Conservation (phyloP, 768 basidiomycete species). For the Dioszegia hungarica region DNA sequence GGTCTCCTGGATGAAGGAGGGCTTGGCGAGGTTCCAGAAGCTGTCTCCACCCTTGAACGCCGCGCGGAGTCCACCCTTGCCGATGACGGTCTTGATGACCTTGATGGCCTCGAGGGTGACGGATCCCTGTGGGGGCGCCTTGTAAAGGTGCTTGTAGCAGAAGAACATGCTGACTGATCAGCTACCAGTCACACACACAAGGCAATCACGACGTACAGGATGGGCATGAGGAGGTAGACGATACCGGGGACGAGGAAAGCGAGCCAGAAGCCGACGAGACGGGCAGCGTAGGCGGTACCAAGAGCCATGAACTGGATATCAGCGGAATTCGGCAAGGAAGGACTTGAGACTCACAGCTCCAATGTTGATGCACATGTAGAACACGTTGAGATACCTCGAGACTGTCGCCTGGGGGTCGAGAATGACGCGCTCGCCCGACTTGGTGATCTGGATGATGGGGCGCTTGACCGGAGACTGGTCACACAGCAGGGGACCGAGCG, state of each 20-base stretch:
- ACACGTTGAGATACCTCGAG: slow-evolving; percentile 37
- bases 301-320: slow-evolving; percentile 31
- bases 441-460: slow-evolving; percentile 25
- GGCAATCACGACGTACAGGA: slow-evolving; percentile 1
- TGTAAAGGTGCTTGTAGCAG: slow-evolving; percentile 34
- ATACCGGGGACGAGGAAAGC: slow-evolving; percentile 42
- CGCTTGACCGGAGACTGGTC: slow-evolving; percentile 46
- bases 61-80: slow-evolving; percentile 21
- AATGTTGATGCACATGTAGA: slow-evolving; percentile 26
- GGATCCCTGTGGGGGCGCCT: slow-evolving; percentile 46
- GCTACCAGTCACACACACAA: not conserved
- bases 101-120: slow-evolving; percentile 41
- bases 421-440: slow-evolving; percentile 42
- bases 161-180: slow-evolving; percentile 22
- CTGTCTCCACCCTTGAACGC: slow-evolving; percentile 30
- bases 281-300: slow-evolving; percentile 42
- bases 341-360: slow-evolving; percentile 12
- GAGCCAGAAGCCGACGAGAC: slow-evolving; percentile 46
- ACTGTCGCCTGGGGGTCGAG: slow-evolving; percentile 43
- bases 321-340: slow-evolving; percentile 43
- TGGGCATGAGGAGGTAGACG: slow-evolving; percentile 45
- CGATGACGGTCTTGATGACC: slow-evolving; percentile 31
- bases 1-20: slow-evolving; percentile 25
- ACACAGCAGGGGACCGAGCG: slow-evolving; percentile 43
- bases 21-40: slow-evolving; percentile 47